A percentile compares a stretch with the other conserved stretches of the same genome.
These are phyloP conservation scores for Melanomma pulvis-pyrius DNA, from an alignment of 495 filamentous ascomycete species.

Conservation along the genomic window DNA sequence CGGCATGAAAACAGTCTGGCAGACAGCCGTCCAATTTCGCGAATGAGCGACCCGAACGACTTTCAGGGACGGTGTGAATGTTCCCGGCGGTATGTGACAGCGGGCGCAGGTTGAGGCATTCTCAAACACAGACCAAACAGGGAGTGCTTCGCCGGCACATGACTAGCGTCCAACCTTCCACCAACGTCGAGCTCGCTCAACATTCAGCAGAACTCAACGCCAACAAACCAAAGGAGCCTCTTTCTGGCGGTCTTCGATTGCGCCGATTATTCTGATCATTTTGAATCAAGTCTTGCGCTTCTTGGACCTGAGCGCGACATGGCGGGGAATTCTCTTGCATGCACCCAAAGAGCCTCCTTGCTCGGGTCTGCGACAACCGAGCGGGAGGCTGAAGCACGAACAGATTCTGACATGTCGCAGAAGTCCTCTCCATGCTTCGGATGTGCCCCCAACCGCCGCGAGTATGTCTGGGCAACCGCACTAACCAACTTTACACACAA, in stretches of 20 bases:
- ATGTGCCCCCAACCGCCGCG: conserved; percentile 23
- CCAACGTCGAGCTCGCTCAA: conserved; percentile 3
- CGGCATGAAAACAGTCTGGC: conserved; percentile 14
- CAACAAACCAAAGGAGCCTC: neutral
- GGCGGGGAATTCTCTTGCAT: neutral
- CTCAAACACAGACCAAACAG: conserved; percentile 37
- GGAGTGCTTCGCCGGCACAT: conserved; percentile 32
- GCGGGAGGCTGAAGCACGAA: conserved; percentile 37
- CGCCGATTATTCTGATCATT: neutral
- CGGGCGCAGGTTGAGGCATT: conserved; percentile 13
- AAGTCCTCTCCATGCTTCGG: conserved; percentile 30
- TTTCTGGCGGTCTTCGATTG: neutral
- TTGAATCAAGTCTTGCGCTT: conserved; percentile 1
- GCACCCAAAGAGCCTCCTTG: conserved; percentile 13
- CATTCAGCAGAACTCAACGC: neutral
- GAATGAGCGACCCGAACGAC: conserved; percentile 23
- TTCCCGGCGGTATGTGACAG: conserved; percentile 22
- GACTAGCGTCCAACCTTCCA: conserved; percentile 20
- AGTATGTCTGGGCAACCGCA: conserved; percentile 24
- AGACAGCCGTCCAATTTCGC: conserved; percentile 27
- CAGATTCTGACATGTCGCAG: conserved; percentile 41
- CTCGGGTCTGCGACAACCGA: conserved; percentile 26
- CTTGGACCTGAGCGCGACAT: neutral
- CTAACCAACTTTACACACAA: conserved; percentile 27
- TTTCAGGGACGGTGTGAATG: conserved; percentile 10